Evolutionary conservation across 2,329 filamentous ascomycete species (phyloP).

Genomic region (Clarireedia sp.): DNA sequence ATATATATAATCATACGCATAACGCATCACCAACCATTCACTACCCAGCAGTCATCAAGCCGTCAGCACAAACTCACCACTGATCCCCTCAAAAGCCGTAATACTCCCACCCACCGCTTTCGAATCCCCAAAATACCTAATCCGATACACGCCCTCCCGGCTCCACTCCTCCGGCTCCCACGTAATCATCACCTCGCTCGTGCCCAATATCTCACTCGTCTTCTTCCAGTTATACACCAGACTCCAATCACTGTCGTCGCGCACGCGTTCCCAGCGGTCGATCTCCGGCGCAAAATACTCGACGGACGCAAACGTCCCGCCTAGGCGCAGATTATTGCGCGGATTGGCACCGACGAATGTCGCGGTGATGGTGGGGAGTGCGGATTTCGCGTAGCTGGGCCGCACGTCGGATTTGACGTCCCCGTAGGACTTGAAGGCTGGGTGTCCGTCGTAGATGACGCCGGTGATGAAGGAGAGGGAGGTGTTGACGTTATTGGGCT

Average conservation of each 20-base stretch:
- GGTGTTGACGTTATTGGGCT: constrained; percentile 70
- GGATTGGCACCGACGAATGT: constrained; percentile 84
- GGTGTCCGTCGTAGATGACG: constrained; percentile 66
- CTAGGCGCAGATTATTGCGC: constrained; percentile 75
- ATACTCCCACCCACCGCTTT: constrained; percentile 58
- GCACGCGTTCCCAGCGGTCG: constrained; percentile 55
- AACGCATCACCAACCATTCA: background rate
- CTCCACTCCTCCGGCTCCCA: constrained; percentile 68
- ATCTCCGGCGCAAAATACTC: constrained; percentile 48
- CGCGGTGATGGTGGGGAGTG: constrained; percentile 42
- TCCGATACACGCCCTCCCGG: constrained; percentile 60
- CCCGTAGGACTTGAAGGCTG: constrained; percentile 62
- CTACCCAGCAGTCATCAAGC: background rate
- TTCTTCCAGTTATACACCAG: constrained; percentile 75
- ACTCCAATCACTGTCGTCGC: constrained; percentile 75
- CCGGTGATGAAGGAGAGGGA: constrained; percentile 73
- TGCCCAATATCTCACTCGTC: constrained; percentile 59
- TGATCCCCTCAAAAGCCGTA: constrained; percentile 60
- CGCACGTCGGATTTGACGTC: constrained; percentile 49
- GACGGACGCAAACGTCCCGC: constrained; percentile 68
- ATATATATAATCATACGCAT: background rate
- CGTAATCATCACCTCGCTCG: constrained; percentile 68
- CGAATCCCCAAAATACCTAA: constrained; percentile 78
- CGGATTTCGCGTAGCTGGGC: constrained; percentile 38
- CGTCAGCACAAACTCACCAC: constrained; percentile 39